phyloP scores from a whole-genome alignment of 306 rosid genomes.

The Cicer arietinum region DNA sequence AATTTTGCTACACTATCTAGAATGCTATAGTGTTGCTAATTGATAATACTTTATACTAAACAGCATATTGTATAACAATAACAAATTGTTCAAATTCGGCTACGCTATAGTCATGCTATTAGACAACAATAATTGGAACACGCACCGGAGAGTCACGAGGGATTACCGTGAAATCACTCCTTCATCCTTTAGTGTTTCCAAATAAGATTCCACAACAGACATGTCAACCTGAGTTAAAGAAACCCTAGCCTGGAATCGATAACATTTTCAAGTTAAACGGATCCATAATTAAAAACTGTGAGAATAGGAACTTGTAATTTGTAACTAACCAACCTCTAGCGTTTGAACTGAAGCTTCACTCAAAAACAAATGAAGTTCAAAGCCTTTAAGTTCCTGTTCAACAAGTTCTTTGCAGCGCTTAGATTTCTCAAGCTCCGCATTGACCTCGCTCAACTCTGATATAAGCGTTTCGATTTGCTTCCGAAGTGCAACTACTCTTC shows the following conservation, averaged over 20 bases:
- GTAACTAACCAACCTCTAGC: slow-evolving; percentile 57
- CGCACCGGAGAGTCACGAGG: slow-evolving; percentile 11
- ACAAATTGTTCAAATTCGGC: no score
- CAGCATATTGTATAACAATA: no score
- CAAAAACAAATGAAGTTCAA: slow-evolving; percentile 72
- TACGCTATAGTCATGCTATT: no score
- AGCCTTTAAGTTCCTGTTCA: slow-evolving; percentile 85
- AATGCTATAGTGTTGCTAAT: no score
- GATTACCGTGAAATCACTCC: slow-evolving; percentile 60
- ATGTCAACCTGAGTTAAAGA: slow-evolving; percentile 61
- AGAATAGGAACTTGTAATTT: not conserved
- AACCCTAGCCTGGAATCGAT: slow-evolving; percentile 64
- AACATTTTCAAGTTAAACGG: slow-evolving; percentile 20
- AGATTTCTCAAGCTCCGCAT: slow-evolving; percentile 67
- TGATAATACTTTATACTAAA: no score
- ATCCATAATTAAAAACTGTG: not conserved
- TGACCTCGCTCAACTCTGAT: slow-evolving; percentile 53
- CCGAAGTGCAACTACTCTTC: slow-evolving; percentile 70
- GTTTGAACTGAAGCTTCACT: slow-evolving; percentile 66
- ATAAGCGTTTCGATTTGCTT: slow-evolving; percentile 68
- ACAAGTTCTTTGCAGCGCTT: slow-evolving; percentile 66
- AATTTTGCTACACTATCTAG: no score
- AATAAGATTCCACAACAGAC: slow-evolving; percentile 62
- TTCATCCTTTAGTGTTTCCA: slow-evolving; percentile 69
- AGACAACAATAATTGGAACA: not conserved